Evolutionary conservation across 495 filamentous ascomycete species (phyloP).

Genomic region (Polyplosphaeria fusca): DNA sequence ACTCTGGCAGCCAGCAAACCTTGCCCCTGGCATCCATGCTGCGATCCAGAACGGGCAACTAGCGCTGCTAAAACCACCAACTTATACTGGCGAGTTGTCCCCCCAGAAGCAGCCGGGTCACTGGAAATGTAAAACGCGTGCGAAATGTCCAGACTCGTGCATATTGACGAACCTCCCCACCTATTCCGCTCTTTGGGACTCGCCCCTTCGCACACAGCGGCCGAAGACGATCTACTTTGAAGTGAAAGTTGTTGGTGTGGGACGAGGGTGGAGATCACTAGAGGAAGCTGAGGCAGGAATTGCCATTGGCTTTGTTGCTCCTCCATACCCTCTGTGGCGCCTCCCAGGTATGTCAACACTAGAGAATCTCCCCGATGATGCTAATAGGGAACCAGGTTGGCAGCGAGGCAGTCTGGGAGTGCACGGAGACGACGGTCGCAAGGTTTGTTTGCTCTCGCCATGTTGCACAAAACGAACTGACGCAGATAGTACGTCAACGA

Average conservation of each 20-base stretch:
- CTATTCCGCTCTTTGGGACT: constrained; percentile 67
- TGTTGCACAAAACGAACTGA: too few species aligned
- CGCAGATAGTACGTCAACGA: constrained; percentile 91
- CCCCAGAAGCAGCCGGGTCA: constrained; percentile 37
- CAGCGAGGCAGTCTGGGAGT: constrained; percentile 80
- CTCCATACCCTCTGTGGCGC: constrained; percentile 83
- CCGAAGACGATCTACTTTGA: constrained; percentile 76
- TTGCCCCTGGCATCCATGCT: constrained; percentile 46
- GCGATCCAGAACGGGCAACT: constrained; percentile 47
- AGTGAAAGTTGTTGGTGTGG: constrained; percentile 54
- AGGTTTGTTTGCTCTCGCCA: too few species aligned
- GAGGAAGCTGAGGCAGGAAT: constrained; percentile 57
- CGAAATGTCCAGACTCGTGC: constrained; percentile 48
- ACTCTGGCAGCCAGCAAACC: constrained; percentile 53
- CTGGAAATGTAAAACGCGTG: constrained; percentile 48
- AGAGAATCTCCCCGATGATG: too few species aligned
- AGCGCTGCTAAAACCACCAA: constrained; percentile 46
- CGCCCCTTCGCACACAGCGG: constrained; percentile 56
- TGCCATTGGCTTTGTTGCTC: constrained; percentile 72
- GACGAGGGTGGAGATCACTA: constrained; percentile 25
- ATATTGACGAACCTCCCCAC: constrained; percentile 69
- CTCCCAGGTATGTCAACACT: too few species aligned
- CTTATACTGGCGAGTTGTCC: constrained; percentile 48
- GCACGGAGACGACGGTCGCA: constrained; percentile 85
- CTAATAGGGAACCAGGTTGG: too few species aligned